phyloP scores from a whole-genome alignment of 75 land plant genomes.

The Pinus tabuliformis region DNA sequence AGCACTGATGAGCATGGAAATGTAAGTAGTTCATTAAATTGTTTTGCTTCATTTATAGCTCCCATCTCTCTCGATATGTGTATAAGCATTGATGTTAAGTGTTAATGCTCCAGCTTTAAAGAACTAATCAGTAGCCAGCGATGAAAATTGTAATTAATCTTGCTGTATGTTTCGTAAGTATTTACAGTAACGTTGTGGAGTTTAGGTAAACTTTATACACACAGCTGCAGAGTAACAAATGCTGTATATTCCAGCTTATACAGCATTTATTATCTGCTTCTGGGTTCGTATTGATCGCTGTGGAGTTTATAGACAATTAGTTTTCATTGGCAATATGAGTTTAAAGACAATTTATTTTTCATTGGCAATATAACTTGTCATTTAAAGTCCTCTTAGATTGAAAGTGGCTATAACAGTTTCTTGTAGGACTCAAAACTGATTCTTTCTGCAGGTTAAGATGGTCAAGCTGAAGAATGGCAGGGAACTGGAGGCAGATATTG shows the following conservation, averaged over 20 bases:
- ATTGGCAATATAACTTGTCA: background rate
- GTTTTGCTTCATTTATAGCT: background rate
- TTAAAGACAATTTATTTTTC: background rate
- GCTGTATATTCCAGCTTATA: too few species aligned
- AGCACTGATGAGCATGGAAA: conserved; percentile 64
- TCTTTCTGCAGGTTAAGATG: conserved; percentile 55
- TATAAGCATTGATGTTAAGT: background rate
- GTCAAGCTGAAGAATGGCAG: conserved; percentile 92
- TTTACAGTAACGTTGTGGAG: background rate
- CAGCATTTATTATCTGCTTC: too few species aligned
- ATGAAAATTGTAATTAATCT: background rate
- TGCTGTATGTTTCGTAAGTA: background rate
- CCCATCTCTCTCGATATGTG: background rate
- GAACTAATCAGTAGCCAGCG: background rate
- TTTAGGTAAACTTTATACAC: background rate
- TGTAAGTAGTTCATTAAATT: conserved; percentile 32
- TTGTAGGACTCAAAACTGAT: background rate
- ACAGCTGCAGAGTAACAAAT: too few species aligned
- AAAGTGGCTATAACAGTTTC: background rate
- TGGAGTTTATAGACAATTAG: too few species aligned
- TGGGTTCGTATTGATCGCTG: too few species aligned
- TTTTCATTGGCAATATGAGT: background rate
- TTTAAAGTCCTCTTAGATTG: background rate
- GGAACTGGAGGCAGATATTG: conserved; percentile 77
- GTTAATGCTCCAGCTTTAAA: background rate